Evolutionary conservation across 2,329 filamentous ascomycete genomes (phyloP).

Genomic region (Aspergillus costaricaensis): DNA sequence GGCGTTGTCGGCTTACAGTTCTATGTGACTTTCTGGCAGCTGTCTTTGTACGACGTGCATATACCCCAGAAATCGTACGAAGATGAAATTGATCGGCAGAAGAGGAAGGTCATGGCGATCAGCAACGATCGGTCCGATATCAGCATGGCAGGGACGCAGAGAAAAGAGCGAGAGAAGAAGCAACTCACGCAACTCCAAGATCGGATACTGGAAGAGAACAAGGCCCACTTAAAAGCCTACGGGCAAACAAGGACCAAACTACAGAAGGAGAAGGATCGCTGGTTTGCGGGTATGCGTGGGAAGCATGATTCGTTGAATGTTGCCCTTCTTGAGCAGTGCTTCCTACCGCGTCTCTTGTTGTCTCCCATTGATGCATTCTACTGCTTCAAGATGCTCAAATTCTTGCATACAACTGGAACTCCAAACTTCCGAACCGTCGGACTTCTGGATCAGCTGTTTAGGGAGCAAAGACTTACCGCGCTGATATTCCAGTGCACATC

Average conservation of each 20-base stretch:
- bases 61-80: slow-evolving; percentile 78
- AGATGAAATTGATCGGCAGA: slow-evolving; percentile 69
- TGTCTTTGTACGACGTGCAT: slow-evolving; percentile 78
- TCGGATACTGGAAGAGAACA: slow-evolving; percentile 71
- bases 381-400: slow-evolving; percentile 81
- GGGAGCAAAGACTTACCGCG: slow-evolving; percentile 74
- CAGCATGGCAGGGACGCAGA: slow-evolving; percentile 64
- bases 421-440: slow-evolving; percentile 85
- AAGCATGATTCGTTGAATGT: slow-evolving; percentile 71
- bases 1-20: slow-evolving; percentile 74
- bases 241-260: slow-evolving; percentile 69
- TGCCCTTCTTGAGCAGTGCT: slow-evolving; percentile 81
- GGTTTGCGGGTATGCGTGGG: slow-evolving; percentile 69
- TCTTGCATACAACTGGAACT: slow-evolving; percentile 79
- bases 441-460: slow-evolving; percentile 81
- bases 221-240: slow-evolving; percentile 67
- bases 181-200: slow-evolving; percentile 68
- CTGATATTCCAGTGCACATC: slow-evolving; percentile 89
- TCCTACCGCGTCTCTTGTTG: slow-evolving; percentile 82
- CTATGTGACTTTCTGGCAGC: slow-evolving; percentile 89
- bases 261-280: slow-evolving; percentile 72
- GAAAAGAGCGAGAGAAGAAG: slow-evolving; percentile 70
- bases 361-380: slow-evolving; percentile 88
- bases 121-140: slow-evolving; percentile 73
- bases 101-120: slow-evolving; percentile 67